phyloP scores from a whole-genome alignment of 73 alveolate species.

The Paramecium primaurelia region DNA sequence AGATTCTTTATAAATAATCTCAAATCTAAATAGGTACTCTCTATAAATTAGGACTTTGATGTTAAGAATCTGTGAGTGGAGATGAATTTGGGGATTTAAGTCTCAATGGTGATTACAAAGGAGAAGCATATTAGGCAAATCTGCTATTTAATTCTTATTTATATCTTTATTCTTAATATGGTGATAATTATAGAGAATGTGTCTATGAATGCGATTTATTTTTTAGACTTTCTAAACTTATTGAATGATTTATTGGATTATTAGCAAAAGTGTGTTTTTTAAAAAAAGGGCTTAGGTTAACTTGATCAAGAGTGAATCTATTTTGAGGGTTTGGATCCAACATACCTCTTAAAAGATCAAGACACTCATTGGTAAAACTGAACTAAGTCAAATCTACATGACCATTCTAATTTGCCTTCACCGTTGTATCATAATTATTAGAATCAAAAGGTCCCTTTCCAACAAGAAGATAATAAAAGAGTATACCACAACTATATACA shows the following conservation, averaged over 20 bases:
- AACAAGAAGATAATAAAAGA: constrained; percentile 61
- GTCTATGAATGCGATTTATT: background rate
- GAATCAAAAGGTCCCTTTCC: constrained; percentile 67
- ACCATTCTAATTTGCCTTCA: background rate
- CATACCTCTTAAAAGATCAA: background rate
- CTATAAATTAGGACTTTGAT: background rate
- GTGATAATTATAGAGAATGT: background rate
- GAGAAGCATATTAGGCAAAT: background rate
- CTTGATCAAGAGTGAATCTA: background rate
- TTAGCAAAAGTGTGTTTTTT: background rate
- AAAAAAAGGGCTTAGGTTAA: background rate
- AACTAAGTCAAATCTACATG: background rate
- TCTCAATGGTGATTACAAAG: background rate
- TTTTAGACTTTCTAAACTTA: background rate
- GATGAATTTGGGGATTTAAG: background rate
- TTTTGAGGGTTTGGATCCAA: constrained; percentile 20
- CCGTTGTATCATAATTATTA: constrained; percentile 44
- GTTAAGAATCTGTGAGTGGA: background rate
- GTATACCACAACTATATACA: constrained; percentile 73
- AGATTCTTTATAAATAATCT: background rate
- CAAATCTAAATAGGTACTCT: background rate
- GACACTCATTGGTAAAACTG: background rate
- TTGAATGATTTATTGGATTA: background rate
- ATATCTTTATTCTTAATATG: background rate
- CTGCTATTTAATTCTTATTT: background rate